These are phyloP conservation scores for Tephrocybe rancida DNA, from an alignment of 768 basidiomycete species.

Conservation along the genomic window DNA sequence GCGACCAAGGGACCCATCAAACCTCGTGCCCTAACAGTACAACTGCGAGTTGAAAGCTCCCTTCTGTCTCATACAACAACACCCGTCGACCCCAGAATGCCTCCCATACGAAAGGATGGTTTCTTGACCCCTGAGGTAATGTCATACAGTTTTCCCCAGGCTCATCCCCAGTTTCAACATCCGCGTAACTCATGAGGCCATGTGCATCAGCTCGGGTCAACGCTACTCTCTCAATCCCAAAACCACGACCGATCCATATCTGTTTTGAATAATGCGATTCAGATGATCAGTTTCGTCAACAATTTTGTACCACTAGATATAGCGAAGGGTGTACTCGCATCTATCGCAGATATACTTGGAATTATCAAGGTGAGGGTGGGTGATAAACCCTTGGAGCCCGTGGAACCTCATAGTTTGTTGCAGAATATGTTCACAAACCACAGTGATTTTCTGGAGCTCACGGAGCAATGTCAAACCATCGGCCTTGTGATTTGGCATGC, in stretches of 20 bases:
- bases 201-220: neutral
- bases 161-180: neutral
- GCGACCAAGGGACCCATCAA: no score
- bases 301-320: slow-evolving; percentile 3
- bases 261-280: slow-evolving; percentile 8
- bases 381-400: no score
- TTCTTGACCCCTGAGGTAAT: neutral
- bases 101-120: neutral
- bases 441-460: slow-evolving; percentile 8
- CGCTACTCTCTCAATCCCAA: neutral
- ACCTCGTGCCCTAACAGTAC: no score
- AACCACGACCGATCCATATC: slow-evolving; percentile 8
- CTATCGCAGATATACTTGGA: slow-evolving; percentile 4
- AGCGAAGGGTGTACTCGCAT: slow-evolving; percentile 6
- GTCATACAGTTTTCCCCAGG: neutral
- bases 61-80: no score
- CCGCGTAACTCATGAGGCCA: neutral
- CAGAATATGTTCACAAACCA: slow-evolving; percentile 6
- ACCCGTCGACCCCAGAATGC: no score
- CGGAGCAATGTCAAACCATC: slow-evolving; percentile 16
- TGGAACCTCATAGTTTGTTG: neutral
- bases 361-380: slow-evolving; percentile 7
- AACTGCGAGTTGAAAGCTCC: no score
- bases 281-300: neutral
- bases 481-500: slow-evolving; percentile 10